phyloP scores from a whole-genome alignment of 73 alveolate species.

The Uronychia binucleata region DNA sequence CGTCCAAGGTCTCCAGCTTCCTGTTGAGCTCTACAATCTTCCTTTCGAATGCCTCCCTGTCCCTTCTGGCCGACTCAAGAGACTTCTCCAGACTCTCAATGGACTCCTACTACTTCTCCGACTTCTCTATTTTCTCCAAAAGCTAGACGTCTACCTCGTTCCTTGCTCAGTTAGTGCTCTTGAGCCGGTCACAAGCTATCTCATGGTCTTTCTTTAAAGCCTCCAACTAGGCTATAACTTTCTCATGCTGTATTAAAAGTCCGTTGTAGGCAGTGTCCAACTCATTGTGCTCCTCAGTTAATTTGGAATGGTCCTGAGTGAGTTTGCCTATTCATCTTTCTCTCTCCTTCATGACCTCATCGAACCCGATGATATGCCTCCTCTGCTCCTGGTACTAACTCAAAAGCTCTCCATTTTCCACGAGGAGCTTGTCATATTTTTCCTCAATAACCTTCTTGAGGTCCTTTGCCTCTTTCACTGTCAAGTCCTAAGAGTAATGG shows the following conservation, averaged over 20 bases:
- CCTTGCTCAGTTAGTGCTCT: conserved; percentile 44
- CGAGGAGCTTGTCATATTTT: conserved; percentile 13
- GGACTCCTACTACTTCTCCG: not conserved
- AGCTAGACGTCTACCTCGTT: conserved; percentile 47
- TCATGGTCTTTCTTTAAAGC: conserved; percentile 19
- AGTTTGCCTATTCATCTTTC: conserved; percentile 31
- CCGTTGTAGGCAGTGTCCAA: conserved; percentile 30
- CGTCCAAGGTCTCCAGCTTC: not conserved
- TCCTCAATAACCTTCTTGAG: conserved; percentile 28
- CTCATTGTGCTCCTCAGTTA: conserved; percentile 9
- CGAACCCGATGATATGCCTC: conserved; percentile 21
- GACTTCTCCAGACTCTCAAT: conserved; percentile 2
- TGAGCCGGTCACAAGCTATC: conserved; percentile 41
- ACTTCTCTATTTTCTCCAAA: conserved; percentile 4
- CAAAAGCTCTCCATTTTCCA: conserved; percentile 17
- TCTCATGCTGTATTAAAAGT: conserved; percentile 16
- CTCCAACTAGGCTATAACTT: conserved; percentile 17
- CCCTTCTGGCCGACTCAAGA: not conserved
- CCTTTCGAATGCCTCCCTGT: not conserved
- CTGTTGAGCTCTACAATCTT: conserved; percentile 8
- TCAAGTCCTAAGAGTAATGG: conserved; percentile 3
- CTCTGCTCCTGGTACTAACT: conserved; percentile 14
- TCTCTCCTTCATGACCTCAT: conserved; percentile 20
- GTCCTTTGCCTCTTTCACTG: conserved; percentile 38
- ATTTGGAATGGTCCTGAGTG: conserved; percentile 4